Evolutionary conservation across 257 asterid species (phyloP).

Genomic region (Phtheirospermum japonicum): DNA sequence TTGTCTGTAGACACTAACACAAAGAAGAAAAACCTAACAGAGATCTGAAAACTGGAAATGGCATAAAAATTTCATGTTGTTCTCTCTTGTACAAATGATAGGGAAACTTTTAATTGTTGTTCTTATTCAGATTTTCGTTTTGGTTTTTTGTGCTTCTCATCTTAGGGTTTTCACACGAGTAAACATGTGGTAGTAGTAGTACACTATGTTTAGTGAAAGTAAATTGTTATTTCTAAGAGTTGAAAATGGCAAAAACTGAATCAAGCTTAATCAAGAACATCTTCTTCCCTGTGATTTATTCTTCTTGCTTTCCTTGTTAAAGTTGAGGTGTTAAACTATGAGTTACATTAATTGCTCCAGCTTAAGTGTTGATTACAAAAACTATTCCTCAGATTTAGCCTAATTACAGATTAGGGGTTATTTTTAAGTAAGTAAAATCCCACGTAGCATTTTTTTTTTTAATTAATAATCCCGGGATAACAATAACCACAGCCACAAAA

Average conservation of each 20-base stretch:
- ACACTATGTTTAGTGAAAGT: not conserved
- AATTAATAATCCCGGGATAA: no score
- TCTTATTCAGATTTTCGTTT: not conserved
- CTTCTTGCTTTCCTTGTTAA: not conserved
- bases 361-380: no score
- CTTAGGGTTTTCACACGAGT: not conserved
- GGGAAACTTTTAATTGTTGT: not conserved
- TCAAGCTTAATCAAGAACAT: not conserved
- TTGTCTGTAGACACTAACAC: slow-evolving; percentile 19
- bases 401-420: no score
- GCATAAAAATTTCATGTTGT: not conserved
- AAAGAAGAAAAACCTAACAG: not conserved
- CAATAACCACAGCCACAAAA: no score
- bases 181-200: not conserved
- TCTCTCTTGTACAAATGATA: slow-evolving; percentile 6
- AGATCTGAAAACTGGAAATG: not conserved
- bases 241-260: not conserved
- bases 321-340: not conserved
- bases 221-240: not conserved
- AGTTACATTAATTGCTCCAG: not conserved
- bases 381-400: no score
- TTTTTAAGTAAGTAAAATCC: no score
- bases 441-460: no score
- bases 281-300: not conserved
- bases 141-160: not conserved